Evolutionary conservation across 139 green algal species (phyloP).

Genomic region (Auxenochlorella pyrenoidosa): DNA sequence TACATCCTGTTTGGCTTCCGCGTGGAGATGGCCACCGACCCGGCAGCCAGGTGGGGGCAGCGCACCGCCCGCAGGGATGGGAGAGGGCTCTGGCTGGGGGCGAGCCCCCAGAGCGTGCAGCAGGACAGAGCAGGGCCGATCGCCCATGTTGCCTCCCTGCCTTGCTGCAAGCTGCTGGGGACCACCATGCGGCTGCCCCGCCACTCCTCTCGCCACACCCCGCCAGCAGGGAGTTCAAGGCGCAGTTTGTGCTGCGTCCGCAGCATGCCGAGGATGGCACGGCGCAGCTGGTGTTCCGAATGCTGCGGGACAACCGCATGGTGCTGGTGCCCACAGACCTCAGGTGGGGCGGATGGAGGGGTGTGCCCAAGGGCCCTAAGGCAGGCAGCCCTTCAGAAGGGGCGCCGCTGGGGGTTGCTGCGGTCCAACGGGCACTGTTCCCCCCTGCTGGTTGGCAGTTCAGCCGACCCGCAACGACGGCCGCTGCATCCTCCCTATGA

Average conservation of each 20-base stretch:
- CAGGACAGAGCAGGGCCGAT: background rate
- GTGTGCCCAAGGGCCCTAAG: too few species aligned
- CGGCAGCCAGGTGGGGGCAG: conserved; percentile 33
- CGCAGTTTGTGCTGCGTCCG: conserved; percentile 64
- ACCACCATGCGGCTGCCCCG: too few species aligned
- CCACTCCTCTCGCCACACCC: too few species aligned
- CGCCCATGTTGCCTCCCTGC: background rate
- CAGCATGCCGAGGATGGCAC: conserved; percentile 50
- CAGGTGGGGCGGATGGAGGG: background rate
- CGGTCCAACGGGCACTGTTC: too few species aligned
- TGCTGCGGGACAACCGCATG: conserved; percentile 48
- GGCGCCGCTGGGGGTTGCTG: too few species aligned
- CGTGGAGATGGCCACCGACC: conserved; percentile 76
- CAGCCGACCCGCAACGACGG: too few species aligned
- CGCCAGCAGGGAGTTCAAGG: conserved; percentile 39
- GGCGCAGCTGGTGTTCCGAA: conserved; percentile 64
- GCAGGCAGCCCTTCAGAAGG: too few species aligned
- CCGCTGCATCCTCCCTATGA: too few species aligned
- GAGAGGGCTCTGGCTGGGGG: background rate
- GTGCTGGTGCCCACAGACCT: conserved; percentile 71
- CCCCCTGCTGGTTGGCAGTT: too few species aligned
- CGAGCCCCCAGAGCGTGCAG: background rate
- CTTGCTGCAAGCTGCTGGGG: background rate
- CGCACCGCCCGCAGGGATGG: background rate
- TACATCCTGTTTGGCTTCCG: conserved; percentile 82